phyloP scores from a whole-genome alignment of 2,329 filamentous ascomycete genomes.

The Ambrosiella beaveri region DNA sequence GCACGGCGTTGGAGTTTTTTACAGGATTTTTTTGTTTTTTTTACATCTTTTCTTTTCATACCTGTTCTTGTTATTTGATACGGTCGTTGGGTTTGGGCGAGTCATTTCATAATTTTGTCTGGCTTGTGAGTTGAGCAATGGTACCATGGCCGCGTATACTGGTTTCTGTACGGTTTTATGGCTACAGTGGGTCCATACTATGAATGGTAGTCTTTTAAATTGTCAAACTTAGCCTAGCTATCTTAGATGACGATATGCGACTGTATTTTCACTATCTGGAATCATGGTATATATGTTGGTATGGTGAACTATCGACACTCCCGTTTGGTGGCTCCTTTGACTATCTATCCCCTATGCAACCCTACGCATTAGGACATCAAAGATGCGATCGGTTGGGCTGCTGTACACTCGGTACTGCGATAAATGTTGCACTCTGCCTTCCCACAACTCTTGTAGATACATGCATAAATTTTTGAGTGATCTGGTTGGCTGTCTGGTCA shows the following conservation, averaged over 20 bases:
- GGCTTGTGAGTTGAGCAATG: neutral
- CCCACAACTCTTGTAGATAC: neutral
- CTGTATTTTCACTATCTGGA: neutral
- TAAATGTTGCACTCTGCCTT: neutral
- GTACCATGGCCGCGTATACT: neutral
- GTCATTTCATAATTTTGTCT: conserved; percentile 1
- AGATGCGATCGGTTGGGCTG: neutral
- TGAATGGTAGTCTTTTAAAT: conserved; percentile 1
- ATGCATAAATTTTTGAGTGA: neutral
- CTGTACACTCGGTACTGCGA: neutral
- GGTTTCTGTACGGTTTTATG: conserved; percentile 1
- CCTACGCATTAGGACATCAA: neutral
- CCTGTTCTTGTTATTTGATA: conserved; percentile 6
- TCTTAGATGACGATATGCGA: neutral
- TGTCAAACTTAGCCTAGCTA: neutral
- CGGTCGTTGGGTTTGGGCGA: conserved; percentile 1
- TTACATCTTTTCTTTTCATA: conserved; percentile 6
- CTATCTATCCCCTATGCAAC: neutral
- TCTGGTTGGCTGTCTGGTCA: neutral
- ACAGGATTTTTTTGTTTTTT: conserved; percentile 12
- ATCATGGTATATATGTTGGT: too few relatives aligned
- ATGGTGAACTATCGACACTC: neutral
- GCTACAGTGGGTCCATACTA: neutral
- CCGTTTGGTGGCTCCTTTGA: too few relatives aligned
- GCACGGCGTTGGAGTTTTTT: conserved; percentile 14